Conservation (phyloP, 257 asterid species). For the Solanum dulcamara region DNA sequence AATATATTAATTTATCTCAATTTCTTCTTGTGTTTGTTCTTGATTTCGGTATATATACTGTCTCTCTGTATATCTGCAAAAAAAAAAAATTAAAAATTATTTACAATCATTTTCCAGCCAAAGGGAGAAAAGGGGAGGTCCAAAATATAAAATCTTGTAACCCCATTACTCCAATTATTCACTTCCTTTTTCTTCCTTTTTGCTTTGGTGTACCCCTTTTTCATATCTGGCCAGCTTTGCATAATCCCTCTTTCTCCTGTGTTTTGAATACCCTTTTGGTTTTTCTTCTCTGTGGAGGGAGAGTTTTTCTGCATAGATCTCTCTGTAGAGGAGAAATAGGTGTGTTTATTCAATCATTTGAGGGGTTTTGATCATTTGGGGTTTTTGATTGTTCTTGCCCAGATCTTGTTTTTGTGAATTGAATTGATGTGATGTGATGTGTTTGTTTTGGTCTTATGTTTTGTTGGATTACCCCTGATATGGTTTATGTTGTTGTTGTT, state of each 20-base stretch:
- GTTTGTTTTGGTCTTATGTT: not conserved
- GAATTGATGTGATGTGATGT: not conserved
- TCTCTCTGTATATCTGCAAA: not conserved
- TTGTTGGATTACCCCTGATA: not conserved
- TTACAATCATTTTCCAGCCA: not conserved
- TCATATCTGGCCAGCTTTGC: not conserved
- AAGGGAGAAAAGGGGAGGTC: not conserved
- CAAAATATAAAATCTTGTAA: not conserved
- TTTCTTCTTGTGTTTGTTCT: not conserved
- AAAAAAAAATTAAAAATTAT: not conserved
- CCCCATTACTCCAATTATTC: slow-evolving; percentile 1
- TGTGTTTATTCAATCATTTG: not conserved
- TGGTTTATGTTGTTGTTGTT: not conserved
- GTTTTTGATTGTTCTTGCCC: not conserved
- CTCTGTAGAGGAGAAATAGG: not conserved
- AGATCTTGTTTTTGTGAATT: not conserved
- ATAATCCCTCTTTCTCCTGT: not conserved
- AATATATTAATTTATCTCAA: not conserved
- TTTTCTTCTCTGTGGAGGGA: not conserved
- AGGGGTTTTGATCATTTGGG: not conserved
- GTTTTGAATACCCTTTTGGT: not conserved
- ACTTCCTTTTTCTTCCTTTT: not conserved
- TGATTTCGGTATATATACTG: not conserved
- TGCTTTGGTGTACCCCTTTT: not conserved
- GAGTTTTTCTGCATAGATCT: not conserved